Evolutionary conservation across 257 asterid species (phyloP).

Genomic region (Leptodermis oblonga): DNA sequence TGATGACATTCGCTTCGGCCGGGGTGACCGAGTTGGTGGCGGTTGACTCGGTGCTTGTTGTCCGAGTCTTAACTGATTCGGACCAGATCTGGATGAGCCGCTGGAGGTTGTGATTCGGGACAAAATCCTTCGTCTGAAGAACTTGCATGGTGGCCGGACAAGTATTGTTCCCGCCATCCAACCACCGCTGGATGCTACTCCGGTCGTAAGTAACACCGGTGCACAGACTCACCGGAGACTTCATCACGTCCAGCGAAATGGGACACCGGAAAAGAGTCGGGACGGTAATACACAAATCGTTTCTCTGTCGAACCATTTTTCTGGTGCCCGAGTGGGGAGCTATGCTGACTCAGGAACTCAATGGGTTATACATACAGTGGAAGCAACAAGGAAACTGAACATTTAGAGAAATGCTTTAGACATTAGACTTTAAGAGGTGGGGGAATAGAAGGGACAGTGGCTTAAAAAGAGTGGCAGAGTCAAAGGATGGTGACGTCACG

Average conservation of each 20-base stretch:
- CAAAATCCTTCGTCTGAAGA: slow-evolving; percentile 49
- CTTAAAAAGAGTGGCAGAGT: slow-evolving; percentile 28
- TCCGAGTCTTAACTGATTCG: slow-evolving; percentile 33
- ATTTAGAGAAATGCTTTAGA: slow-evolving; percentile 11
- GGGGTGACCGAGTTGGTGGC: slow-evolving; percentile 25
- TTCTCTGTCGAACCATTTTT: slow-evolving; percentile 40
- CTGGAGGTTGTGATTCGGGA: slow-evolving; percentile 70
- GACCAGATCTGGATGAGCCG: slow-evolving; percentile 79
- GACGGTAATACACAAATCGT: slow-evolving; percentile 44
- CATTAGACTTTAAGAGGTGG: too few relatives aligned
- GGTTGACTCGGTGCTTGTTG: slow-evolving; percentile 8
- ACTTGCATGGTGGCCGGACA: slow-evolving; percentile 97
- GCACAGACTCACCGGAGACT: slow-evolving; percentile 79
- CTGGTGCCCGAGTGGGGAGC: neutral
- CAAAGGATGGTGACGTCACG: slow-evolving; percentile 47
- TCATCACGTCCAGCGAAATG: slow-evolving; percentile 76
- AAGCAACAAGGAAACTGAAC: slow-evolving; percentile 9
- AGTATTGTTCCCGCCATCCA: slow-evolving; percentile 79
- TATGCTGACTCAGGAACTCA: neutral
- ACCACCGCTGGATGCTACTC: slow-evolving; percentile 73
- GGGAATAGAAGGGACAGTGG: slow-evolving; percentile 18
- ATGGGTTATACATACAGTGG: slow-evolving; percentile 23
- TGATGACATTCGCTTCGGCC: slow-evolving; percentile 34
- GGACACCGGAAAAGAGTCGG: slow-evolving; percentile 78
- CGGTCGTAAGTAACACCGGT: slow-evolving; percentile 91